Base-by-base conservation (phyloP, 192 early-diverging fungal species). In the Coemansia sp. region DNA sequence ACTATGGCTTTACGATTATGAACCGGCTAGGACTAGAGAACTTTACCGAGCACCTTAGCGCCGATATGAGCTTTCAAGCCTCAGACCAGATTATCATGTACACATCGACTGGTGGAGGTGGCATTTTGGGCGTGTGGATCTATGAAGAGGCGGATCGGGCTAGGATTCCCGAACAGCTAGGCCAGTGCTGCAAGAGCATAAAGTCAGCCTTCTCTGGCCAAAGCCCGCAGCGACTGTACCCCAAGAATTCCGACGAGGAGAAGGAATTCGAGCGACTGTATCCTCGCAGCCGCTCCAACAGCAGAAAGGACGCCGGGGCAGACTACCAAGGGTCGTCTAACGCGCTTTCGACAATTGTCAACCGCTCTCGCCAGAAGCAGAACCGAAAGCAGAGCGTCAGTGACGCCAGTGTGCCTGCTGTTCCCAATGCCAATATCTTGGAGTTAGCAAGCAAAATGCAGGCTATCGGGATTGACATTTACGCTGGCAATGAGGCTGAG, bases 61-160 rank as follows among this genome's bases (percentile, higher is more conserved):
- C 83, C 1, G 86, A 87, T 35, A 86, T 94, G 81, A 86, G 88
- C 40, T 83, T 95, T 59, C 86, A 94, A 64, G 59, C 89, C n/a
- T 84, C 87, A 34, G 84, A 86, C 14, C 88, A 95, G 66, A 94
- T 91, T 63, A 87, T 94, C 37, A 97, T 97, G 46, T 97, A 93
- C 67, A 82, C 84, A 38, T 73, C 68, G 35, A 42, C 53, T 33
- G 56, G 22, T 38, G 60, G 50, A 46, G 40, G 59, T 15, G 62
- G 60, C 1, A 68, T 76, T 38, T 26, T 74, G 4, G 80, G 70
- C 2, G 61, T 82, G 14, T 82, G 80, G 80, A 73, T 82, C 9
- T 82, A 82, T 36, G 74, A 76, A 22, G 72, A 76, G 40, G 42
- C 61, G 1, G 80, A 82, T 57, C 65, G 74, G 22, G 22, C 36